Evolutionary conservation across 768 basidiomycete species (phyloP), one percentile per base, ranked within the genome.

Genomic region (Hygrocybe punicea): DNA sequence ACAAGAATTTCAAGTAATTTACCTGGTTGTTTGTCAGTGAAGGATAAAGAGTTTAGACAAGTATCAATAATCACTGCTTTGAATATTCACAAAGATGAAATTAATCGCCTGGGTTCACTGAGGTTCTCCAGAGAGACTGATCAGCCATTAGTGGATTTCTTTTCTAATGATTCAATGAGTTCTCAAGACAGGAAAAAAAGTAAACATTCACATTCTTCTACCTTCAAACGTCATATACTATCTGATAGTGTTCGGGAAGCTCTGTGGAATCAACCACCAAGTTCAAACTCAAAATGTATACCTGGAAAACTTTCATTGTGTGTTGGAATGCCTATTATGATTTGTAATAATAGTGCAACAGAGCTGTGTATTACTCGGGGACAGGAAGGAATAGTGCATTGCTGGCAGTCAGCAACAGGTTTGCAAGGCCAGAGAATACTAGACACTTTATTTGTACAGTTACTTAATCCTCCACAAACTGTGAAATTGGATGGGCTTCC

Each of bases 31-130:
- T 57, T 60, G 1, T 51, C 23, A 29, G 33, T 71, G 16, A 36
- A 47, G 25, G 53, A 55, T 34, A 17, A 55, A n/a, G 6, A 33
- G 13, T 78, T 75, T 51, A 29, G 67, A 23, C 59, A 74, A 64
- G 64, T 73, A 3, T 69, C 76, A 2, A 65, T 78, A 13, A 79
- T 80, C 25, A 76, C 73, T 2, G 65, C 67, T 3, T 58, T 59
- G n/a, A 78, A 77, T 67, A 24, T 62, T 10, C 65, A 73, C 23
- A 71, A 73, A 57, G 77, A 78, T 60, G 56, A 63, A 53, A 67
- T 77, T 0, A 79, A 79, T 62, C 17, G 60, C 8, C 5, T 71
- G 1, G 73, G 73, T 2, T 35, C 53, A n/a, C 8, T 51, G 13
- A 56, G 68, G 13, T 79, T 75, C 68, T 70, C 76, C 4, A 11